Base-by-base conservation (phyloP, 1,139 yeast species). In the Yamadazyma siamensis region DNA sequence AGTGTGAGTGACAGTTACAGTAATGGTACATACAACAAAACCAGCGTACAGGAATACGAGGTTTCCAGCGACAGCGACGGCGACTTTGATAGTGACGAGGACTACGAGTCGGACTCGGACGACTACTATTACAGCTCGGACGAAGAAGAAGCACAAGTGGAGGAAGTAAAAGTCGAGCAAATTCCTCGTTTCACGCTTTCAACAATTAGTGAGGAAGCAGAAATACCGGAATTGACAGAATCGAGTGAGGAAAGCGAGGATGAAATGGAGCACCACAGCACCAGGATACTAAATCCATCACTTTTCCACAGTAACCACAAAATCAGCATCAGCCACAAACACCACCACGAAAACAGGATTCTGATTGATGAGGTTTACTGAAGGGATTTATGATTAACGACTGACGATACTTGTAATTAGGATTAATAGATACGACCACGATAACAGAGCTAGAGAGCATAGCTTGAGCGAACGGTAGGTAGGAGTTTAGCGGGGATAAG, bases 41-140 rank as follows among this genome's bases (percentile, higher is more conserved):
- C 65, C 11, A 52, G 51, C 10, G 49, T 61, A 5, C 47, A 56
- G 18, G 70, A 61, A 39, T 61, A 60, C 43, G 71, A 64, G 42
- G 52, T 61, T n/a, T 46, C 40, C 11, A 47, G 45, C n/a, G 56
- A 52, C 14, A 47, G 47, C 20, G 47, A 45, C 15, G 46, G 39
- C 14, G 43, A 46, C 28, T 37, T 37, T 28, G 44, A 42, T 28
- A 31, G 31, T 11, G 47, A 48, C 12, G 47, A 46, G 3, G 45
- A 38, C 4, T 49, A 45, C 18, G 56, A 50, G 21, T 43, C 45
- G 12, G 59, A 54, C 19, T 43, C 46, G 15, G 59, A 58, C 27
- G 56, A 58, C 33, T 52, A 57, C 43, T 57, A 59, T 39, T 56
- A 54, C 37, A 54, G 56, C 33, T 56, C 59, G n/a, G 54, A 39